Conservation (phyloP, 176 grass and related monocot species). For the Cenchrus fungigraminus region DNA sequence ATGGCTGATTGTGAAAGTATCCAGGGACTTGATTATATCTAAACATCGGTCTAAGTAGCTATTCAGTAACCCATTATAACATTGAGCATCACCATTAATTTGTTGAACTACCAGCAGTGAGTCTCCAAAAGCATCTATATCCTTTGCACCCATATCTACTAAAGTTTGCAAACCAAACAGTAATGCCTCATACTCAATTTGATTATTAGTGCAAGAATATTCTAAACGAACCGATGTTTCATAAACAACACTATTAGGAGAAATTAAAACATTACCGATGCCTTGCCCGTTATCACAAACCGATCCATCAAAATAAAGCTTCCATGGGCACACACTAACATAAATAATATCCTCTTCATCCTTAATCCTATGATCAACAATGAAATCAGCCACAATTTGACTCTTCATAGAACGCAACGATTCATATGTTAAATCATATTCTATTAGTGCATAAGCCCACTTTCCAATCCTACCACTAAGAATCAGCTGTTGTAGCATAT, state of each 20-base stretch:
- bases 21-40: background rate
- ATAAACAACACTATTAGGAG: background rate
- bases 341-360: background rate
- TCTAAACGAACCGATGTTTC: background rate
- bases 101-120: background rate
- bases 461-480: slow-evolving; percentile 17
- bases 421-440: slow-evolving; percentile 4
- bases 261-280: background rate
- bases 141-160: background rate
- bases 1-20: background rate
- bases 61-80: background rate
- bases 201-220: background rate
- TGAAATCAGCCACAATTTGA: background rate
- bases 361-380: slow-evolving; percentile 7
- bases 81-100: too few species aligned
- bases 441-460: slow-evolving; percentile 9
- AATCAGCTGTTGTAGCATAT: too few species aligned
- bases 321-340: background rate
- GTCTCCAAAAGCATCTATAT: slow-evolving; percentile 17
- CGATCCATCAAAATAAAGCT: slow-evolving; percentile 23
- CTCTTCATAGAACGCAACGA: background rate
- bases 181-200: background rate
- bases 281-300: background rate
- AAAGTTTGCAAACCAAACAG: background rate
- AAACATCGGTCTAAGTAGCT: slow-evolving; percentile 2